Base-by-base conservation (phyloP, 1,284 basidiomycete species). In the Volvariella surrecta region DNA sequence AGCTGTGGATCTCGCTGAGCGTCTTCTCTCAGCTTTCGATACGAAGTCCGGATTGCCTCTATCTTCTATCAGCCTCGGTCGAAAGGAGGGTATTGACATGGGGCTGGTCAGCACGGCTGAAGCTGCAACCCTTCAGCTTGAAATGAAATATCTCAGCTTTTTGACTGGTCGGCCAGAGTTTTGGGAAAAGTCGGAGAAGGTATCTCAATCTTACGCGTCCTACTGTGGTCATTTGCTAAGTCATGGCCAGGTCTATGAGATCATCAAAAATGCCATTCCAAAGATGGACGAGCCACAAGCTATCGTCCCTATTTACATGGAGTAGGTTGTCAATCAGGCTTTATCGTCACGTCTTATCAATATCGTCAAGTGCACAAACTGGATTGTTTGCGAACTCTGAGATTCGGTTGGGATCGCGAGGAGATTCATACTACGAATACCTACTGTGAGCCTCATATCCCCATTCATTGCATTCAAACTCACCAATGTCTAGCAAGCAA, bases 391-490 rank as follows among this genome's bases (percentile, higher is more conserved):
- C 79, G 43, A 61, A 76, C 3, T 83, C 82, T 6, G 82, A 88
- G 38, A 86, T 95, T 50, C 79, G 90, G 0, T 69, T 95, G 2
- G 92, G 92, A 0, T 91, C 87, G 2, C 71, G 90, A 15, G 89
- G 85, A 10, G 90, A 95, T 62, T 90, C 87, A 3, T 95, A 85
- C 64, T 95, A 93, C 58, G 90, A 93, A 61, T 91, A 91, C 58
- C 68, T 93, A 15, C 58, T 90, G 74, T 84, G 51, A 59, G 76
- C 63, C 0, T 15, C 15, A 19, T 28, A 16, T 40, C 42, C n/a
- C 37, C 4, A 20, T 37, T 10, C 20, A 31, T 21, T 8, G 16
- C 16, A 28, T 15, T 22, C 32, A 40, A 40, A 45, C 45, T 34
- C 38, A 13, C n/a, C 9, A 22, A 19, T 11, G 20, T 10, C 2